A percentile compares a stretch with the other conserved stretches of the same genome.
Conservation (phyloP, 2,329 filamentous ascomycete species). For the Ceratocystis cubensis region DNA sequence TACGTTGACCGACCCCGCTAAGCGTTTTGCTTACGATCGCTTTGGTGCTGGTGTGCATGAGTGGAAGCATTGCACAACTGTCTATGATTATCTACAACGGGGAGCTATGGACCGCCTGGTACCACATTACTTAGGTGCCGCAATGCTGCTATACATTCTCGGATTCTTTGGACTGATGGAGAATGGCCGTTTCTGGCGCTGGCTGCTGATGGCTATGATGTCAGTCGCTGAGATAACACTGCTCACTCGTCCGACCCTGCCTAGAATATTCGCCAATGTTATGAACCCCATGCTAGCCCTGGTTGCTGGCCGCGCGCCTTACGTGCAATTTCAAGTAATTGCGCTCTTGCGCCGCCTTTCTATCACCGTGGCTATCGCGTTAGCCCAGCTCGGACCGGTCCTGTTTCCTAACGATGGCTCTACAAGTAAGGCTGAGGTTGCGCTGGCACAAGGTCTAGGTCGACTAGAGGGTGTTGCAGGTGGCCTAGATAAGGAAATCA, state of each 20-base stretch:
- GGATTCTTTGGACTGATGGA: constrained; percentile 55
- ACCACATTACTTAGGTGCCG: constrained; percentile 49
- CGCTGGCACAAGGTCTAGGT: constrained; percentile 49
- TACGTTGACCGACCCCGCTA: constrained; percentile 61
- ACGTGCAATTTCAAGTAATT: constrained; percentile 77
- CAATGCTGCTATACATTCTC: constrained; percentile 46
- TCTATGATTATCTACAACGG: constrained; percentile 58
- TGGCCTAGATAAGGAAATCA: constrained; percentile 55
- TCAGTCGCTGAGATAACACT: constrained; percentile 45
- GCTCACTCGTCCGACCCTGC: constrained; percentile 43
- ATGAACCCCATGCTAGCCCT: constrained; percentile 36
- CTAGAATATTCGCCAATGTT: constrained; percentile 32
- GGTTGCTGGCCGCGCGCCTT: constrained; percentile 41
- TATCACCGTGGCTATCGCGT: constrained; percentile 69
- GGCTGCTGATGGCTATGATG: constrained; percentile 43
- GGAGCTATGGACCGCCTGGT: constrained; percentile 48
- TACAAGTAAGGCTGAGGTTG: constrained; percentile 33
- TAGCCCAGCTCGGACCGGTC: constrained; percentile 66
- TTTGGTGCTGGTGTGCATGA: constrained; percentile 61
- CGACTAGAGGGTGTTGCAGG: constrained; percentile 49
- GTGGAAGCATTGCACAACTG: constrained; percentile 54
- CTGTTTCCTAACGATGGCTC: constrained; percentile 31
- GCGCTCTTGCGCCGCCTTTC: constrained; percentile 61
- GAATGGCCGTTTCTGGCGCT: constrained; percentile 54
- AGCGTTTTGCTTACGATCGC: constrained; percentile 77